Evolutionary conservation across 148 eudicot genomes (phyloP).

Genomic region (Cornus kousa): DNA sequence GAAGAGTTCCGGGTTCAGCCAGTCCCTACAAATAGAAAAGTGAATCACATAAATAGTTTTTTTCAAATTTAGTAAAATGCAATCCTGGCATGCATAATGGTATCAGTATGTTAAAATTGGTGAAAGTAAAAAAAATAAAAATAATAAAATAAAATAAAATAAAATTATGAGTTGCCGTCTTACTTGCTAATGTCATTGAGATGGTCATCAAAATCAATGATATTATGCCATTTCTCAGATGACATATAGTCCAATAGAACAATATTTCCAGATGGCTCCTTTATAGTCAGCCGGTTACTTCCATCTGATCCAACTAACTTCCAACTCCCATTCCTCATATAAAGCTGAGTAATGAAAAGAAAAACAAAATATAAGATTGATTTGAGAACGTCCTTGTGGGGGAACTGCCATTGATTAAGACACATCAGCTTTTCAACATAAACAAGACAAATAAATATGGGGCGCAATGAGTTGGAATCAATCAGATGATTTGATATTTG

Average conservation of each 20-base stretch:
- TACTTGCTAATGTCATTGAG: conserved; percentile 90
- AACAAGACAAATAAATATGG: neutral
- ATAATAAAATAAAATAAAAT: no score
- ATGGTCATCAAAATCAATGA: conserved; percentile 88
- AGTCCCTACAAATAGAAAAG: conserved; percentile 56
- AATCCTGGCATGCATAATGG: neutral
- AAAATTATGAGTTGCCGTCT: conserved; percentile 11
- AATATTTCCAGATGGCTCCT: conserved; percentile 78
- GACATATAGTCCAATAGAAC: conserved; percentile 69
- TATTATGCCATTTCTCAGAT: conserved; percentile 63
- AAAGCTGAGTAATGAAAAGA: conserved; percentile 41
- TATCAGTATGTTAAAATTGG: neutral
- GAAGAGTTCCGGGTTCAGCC: conserved; percentile 73
- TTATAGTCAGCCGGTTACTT: conserved; percentile 44
- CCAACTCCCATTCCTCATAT: conserved; percentile 74
- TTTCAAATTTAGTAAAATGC: neutral
- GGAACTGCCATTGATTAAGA: neutral
- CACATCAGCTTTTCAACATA: neutral
- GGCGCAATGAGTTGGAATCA: neutral
- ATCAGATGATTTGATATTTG: no score
- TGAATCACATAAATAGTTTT: neutral
- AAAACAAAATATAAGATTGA: neutral
- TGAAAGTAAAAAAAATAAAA: neutral
- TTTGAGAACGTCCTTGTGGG: neutral
- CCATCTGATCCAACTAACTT: conserved; percentile 59